Percentiles rank a stretch among this genome's conserved stretches.
Evolutionary conservation across 1,139 yeast genomes (phyloP).

Genomic region (Geotrichum histeridarum): DNA sequence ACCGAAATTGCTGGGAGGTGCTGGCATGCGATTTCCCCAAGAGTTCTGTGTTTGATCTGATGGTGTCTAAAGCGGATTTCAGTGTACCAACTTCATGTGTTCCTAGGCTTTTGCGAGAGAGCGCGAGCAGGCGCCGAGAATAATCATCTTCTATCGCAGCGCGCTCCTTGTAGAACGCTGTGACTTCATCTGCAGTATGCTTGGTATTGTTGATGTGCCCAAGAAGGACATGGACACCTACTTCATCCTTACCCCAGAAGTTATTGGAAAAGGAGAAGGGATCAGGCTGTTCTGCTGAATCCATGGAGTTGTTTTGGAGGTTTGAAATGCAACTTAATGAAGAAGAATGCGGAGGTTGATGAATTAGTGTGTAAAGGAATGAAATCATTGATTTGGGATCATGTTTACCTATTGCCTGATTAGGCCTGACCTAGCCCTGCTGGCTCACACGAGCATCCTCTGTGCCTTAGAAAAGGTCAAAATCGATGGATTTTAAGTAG

Average conservation of each 20-base stretch:
- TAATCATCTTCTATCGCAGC: constrained; percentile 70
- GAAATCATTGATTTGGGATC: neutral
- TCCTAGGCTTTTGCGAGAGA: constrained; percentile 53
- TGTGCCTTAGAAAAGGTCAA: too few species aligned
- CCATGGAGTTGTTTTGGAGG: constrained; percentile 6
- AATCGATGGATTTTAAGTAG: too few species aligned
- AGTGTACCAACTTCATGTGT: constrained; percentile 56
- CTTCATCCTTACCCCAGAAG: constrained; percentile 53
- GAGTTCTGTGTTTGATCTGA: constrained; percentile 52
- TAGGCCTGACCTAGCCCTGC: neutral
- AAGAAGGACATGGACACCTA: constrained; percentile 46
- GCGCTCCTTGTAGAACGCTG: constrained; percentile 43
- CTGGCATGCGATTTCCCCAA: constrained; percentile 47
- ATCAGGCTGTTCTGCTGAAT: constrained; percentile 14
- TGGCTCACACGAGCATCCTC: too few species aligned
- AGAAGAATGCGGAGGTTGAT: neutral
- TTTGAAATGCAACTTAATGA: neutral
- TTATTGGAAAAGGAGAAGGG: constrained; percentile 43
- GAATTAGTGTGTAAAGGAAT: neutral
- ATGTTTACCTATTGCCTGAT: neutral
- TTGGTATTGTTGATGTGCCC: constrained; percentile 48
- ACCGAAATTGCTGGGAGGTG: constrained; percentile 43
- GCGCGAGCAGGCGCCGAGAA: constrained; percentile 41
- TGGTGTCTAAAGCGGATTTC: constrained; percentile 54
- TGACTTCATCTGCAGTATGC: constrained; percentile 45